phyloP scores from a whole-genome alignment of 331 rosid genomes.

The Pyrus hybrid region DNA sequence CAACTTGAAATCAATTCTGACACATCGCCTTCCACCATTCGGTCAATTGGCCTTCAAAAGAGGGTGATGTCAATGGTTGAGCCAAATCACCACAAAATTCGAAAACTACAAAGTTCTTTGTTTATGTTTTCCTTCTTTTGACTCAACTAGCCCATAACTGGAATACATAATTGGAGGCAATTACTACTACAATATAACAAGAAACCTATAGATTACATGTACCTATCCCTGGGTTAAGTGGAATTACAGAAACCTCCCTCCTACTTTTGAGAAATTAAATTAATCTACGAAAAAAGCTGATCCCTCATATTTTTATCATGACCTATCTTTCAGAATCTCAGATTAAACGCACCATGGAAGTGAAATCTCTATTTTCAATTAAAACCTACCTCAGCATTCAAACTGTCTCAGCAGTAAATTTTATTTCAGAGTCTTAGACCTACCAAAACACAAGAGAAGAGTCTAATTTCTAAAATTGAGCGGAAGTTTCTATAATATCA shows the following conservation, averaged over 20 bases:
- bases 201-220: not conserved
- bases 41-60: not conserved
- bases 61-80: not conserved
- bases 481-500: not conserved
- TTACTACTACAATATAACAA: not conserved
- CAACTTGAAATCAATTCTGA: not conserved
- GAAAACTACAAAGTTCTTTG: not conserved
- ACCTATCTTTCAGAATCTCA: not conserved
- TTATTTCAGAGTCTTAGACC: not conserved
- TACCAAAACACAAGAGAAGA: not conserved
- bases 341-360: not conserved
- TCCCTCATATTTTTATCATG: not conserved
- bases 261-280: not conserved
- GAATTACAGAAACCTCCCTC: not conserved
- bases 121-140: too few species aligned
- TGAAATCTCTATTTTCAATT: not conserved
- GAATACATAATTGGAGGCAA: not conserved
- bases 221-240: not conserved
- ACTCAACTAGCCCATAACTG: not conserved
- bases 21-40: too few species aligned
- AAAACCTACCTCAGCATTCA: not conserved
- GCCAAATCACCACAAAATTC: not conserved
- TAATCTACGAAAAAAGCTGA: not conserved
- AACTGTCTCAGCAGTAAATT: not conserved
- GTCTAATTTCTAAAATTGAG: not conserved